These are phyloP conservation scores for Candida gorgasii DNA, from an alignment of 805 yeast species.

Conservation along the genomic window DNA sequence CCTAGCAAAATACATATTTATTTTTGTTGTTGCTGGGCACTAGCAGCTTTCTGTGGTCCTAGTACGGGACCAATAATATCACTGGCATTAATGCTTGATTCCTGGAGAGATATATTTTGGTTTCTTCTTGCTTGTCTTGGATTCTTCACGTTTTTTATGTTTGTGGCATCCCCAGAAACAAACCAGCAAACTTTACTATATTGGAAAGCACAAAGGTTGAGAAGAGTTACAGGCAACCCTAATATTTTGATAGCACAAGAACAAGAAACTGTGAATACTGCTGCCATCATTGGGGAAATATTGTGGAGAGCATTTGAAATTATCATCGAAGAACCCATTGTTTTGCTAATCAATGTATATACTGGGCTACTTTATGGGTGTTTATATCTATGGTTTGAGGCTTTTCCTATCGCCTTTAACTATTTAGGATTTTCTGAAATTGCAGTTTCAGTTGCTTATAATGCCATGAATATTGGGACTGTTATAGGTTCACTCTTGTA, in stretches of 20 bases:
- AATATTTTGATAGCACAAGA: slow-evolving; percentile 44
- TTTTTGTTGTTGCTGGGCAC: slow-evolving; percentile 51
- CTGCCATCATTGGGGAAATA: slow-evolving; percentile 23
- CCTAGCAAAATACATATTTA: slow-evolving; percentile 46
- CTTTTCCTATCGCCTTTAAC: slow-evolving; percentile 58
- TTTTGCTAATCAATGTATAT: slow-evolving; percentile 53
- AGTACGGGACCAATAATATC: slow-evolving; percentile 48
- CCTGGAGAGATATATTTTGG: slow-evolving; percentile 13
- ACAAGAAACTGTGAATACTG: slow-evolving; percentile 20
- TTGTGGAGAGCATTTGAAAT: slow-evolving; percentile 53
- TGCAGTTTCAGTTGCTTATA: slow-evolving; percentile 39
- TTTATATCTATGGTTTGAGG: slow-evolving; percentile 59
- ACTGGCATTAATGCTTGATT: slow-evolving; percentile 1
- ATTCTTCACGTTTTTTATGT: slow-evolving; percentile 2
- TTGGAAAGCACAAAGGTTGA: slow-evolving; percentile 49
- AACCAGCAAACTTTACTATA: slow-evolving; percentile 44
- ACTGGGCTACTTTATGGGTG: slow-evolving; percentile 54
- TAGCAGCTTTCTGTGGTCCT: slow-evolving; percentile 58
- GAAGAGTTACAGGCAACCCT: slow-evolving; percentile 50
- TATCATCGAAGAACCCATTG: slow-evolving; percentile 55
- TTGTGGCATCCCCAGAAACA: slow-evolving; percentile 25
- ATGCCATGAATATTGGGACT: slow-evolving; percentile 11
- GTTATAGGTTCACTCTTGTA: slow-evolving; percentile 6
- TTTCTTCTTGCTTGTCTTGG: slow-evolving; percentile 10
- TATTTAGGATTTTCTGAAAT: slow-evolving; percentile 48